These are phyloP conservation scores for Kwoniella shivajii DNA, from an alignment of 1,284 basidiomycete genomes.

Conservation along the genomic window DNA sequence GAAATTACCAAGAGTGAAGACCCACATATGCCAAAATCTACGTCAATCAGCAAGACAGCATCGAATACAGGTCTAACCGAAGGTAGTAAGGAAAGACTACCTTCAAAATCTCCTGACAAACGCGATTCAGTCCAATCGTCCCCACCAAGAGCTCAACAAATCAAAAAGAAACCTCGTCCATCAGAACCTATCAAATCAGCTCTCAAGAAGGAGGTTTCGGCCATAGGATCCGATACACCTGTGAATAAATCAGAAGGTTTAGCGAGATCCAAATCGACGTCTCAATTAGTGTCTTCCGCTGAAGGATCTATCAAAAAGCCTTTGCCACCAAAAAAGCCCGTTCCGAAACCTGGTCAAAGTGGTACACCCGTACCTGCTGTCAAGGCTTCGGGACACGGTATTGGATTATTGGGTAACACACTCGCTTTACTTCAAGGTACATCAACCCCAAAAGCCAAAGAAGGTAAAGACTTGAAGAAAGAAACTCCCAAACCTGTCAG, in stretches of 20 bases:
- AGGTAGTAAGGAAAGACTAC: not conserved
- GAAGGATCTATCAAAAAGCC: slow-evolving; percentile 6
- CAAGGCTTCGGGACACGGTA: slow-evolving; percentile 1
- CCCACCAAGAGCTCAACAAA: not conserved
- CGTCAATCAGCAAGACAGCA: not conserved
- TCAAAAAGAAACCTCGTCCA: slow-evolving; percentile 6
- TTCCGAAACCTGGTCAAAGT: not conserved
- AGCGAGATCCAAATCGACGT: slow-evolving; percentile 4
- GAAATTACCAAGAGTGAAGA: too few relatives aligned
- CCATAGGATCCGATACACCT: not conserved
- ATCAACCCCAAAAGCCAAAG: slow-evolving; percentile 3
- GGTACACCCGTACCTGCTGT: not conserved
- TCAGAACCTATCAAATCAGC: not conserved
- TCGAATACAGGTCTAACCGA: not conserved
- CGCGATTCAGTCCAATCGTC: not conserved
- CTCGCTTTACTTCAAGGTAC: slow-evolving; percentile 10
- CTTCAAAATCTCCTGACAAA: not conserved
- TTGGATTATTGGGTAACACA: slow-evolving; percentile 10
- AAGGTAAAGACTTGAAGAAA: slow-evolving; percentile 9
- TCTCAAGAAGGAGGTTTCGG: not conserved
- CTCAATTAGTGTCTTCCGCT: not conserved
- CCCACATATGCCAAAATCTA: not conserved
- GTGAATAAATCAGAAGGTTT: slow-evolving; percentile 4
- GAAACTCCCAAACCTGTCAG: slow-evolving; percentile 5
- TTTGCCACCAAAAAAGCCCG: slow-evolving; percentile 1